Percentiles rank a stretch among this genome's conserved stretches.
phyloP scores from a whole-genome alignment of 2,329 filamentous ascomycete species.

The Cucurbitaria berberidis region DNA sequence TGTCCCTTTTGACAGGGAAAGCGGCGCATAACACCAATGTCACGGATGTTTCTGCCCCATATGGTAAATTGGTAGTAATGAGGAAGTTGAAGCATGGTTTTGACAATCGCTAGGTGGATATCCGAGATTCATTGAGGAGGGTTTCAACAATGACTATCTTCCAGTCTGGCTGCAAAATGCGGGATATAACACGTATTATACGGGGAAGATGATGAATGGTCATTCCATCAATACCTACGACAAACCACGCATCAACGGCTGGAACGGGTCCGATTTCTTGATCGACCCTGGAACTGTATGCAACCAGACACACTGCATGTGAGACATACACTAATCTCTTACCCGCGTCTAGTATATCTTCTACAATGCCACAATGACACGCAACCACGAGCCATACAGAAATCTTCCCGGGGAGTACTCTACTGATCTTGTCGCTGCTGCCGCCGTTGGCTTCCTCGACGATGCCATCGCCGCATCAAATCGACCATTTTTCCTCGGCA shows the following conservation, averaged over 20 bases:
- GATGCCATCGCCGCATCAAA: conserved; percentile 59
- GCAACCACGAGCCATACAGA: conserved; percentile 63
- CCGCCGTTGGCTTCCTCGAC: conserved; percentile 66
- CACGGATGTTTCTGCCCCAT: conserved; percentile 63
- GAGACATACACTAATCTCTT: too few relatives aligned
- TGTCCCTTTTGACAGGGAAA: conserved; percentile 69
- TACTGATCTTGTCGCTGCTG: conserved; percentile 65
- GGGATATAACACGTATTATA: conserved; percentile 75
- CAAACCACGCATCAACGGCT: conserved; percentile 63
- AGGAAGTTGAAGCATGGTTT: conserved; percentile 1
- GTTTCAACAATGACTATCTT: conserved; percentile 70
- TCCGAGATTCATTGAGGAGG: conserved; percentile 69
- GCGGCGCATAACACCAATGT: conserved; percentile 75
- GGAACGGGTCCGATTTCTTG: conserved; percentile 61
- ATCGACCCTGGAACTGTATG: conserved; percentile 65
- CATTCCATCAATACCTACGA: conserved; percentile 68
- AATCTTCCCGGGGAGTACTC: conserved; percentile 63
- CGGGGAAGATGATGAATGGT: conserved; percentile 74
- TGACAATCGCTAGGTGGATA: conserved; percentile 57
- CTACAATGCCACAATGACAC: conserved; percentile 68
- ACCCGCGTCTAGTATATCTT: conserved; percentile 72
- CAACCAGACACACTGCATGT: background rate
- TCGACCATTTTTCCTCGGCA: conserved; percentile 70
- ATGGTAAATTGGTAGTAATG: conserved; percentile 47
- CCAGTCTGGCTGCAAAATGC: conserved; percentile 73